Evolutionary conservation across 768 basidiomycete genomes (phyloP).

Genomic region (Boletus reticulatus): DNA sequence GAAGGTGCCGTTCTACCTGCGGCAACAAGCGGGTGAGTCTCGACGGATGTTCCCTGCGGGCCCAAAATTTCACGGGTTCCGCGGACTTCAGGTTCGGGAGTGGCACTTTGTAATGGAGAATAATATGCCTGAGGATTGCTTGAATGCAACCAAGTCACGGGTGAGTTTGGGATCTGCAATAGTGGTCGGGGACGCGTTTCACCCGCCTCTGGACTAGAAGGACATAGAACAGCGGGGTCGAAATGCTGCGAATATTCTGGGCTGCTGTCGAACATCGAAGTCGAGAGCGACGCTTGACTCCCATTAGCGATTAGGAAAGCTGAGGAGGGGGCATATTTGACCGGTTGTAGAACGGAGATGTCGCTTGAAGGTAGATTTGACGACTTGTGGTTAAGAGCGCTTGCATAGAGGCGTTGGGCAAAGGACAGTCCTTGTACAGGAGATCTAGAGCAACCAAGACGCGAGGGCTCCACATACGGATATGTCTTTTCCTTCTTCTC

Average conservation of each 20-base stretch:
- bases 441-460: background rate
- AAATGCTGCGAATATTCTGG: slow-evolving; percentile 1
- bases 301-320: background rate
- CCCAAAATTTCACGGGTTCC: background rate
- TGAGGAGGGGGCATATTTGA: background rate
- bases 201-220: background rate
- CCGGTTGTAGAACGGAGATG: slow-evolving; percentile 6
- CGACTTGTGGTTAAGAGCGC: slow-evolving; percentile 28
- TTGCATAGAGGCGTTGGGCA: slow-evolving; percentile 46
- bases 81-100: background rate
- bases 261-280: slow-evolving; percentile 1
- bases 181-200: background rate
- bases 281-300: slow-evolving; percentile 1
- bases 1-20: background rate
- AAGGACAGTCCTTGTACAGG: slow-evolving; percentile 25
- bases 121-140: background rate
- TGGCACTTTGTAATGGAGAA: background rate
- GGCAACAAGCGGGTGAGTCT: background rate
- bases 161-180: background rate
- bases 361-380: background rate
- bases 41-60: background rate
- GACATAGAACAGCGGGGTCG: slow-evolving; percentile 11
- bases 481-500: background rate
- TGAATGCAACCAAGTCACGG: background rate
- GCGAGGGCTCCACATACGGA: background rate